Evolutionary conservation across 768 basidiomycete species (phyloP), one percentile per base, ranked within the genome.

Genomic region (Rickenella mellea): DNA sequence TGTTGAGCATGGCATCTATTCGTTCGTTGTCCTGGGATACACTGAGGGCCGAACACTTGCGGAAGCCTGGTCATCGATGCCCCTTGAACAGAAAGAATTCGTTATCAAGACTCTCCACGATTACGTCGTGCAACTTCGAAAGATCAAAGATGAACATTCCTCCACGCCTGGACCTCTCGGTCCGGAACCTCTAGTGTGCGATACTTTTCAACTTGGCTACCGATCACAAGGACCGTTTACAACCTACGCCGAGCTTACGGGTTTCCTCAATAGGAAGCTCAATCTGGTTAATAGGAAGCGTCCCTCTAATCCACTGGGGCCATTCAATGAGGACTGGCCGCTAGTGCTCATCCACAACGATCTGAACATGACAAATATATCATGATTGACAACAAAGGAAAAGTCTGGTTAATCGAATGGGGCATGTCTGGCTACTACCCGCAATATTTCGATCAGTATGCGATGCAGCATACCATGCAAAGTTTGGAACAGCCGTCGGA

Each of bases 21-120:
- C 82, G 84, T 41, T 84, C 52, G 5, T 80, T 81, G n/a, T n/a
- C 22, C 46, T 62, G 50, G 60, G 62, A 39, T 50, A 51, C 36
- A 47, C 61, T 24, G 39, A 49, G 14, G 60, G 56, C 10, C 30
- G 44, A 15, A 51, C 44, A 39, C 52, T 63, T 21, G 29, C 39
- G 11, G 36, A 52, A 6, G 48, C 46, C 38, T 63, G 62, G 62
- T 42, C 48, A 8, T 43, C 43, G 2, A 40, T 59, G 20, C 40
- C 51, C 22, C 19, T 43, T 8, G 52, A 48, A 27, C 46, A 40
- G 36, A 53, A 55, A 41, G 46, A 60, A 25, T 45, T 48, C 24
- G 44, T 60, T 19, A 55, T 55, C 1, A 58, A 52, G 39, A 57
- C 56, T 6, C 36, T 63, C 6, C 53, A 58, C 2, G 29, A 52